These are phyloP conservation scores for Penicillium samsonianum DNA, from an alignment of 495 filamentous ascomycete species.

Conservation along the genomic window DNA sequence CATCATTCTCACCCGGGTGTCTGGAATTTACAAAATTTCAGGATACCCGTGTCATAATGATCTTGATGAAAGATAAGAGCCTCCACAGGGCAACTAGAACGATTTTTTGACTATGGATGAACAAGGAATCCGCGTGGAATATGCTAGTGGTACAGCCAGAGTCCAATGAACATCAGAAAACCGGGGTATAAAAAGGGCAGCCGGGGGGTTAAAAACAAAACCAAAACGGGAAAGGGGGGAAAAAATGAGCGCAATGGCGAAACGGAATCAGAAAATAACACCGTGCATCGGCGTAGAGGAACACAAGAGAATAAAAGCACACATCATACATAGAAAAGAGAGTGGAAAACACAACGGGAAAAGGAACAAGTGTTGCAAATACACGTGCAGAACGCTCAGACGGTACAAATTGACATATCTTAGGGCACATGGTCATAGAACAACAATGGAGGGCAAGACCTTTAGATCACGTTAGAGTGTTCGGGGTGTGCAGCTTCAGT, in stretches of 20 bases:
- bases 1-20: background rate
- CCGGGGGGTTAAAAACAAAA: slow-evolving; percentile 14
- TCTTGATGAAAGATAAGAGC: background rate
- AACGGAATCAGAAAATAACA: slow-evolving; percentile 21
- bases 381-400: slow-evolving; percentile 29
- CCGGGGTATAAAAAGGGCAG: slow-evolving; percentile 38
- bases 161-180: slow-evolving; percentile 39
- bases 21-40: background rate
- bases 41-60: background rate
- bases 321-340: slow-evolving; percentile 28
- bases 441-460: background rate
- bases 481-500: slow-evolving; percentile 22
- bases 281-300: slow-evolving; percentile 18
- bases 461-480: slow-evolving; percentile 43
- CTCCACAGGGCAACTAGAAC: slow-evolving; percentile 16
- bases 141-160: slow-evolving; percentile 42
- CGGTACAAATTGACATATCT: slow-evolving; percentile 28
- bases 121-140: slow-evolving; percentile 20
- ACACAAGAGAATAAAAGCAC: slow-evolving; percentile 14
- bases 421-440: slow-evolving; percentile 30
- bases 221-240: slow-evolving; percentile 11
- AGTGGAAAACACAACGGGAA: slow-evolving; percentile 16
- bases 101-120: slow-evolving; percentile 23
- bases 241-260: slow-evolving; percentile 7
- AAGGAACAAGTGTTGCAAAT: slow-evolving; percentile 18